Base-by-base conservation (phyloP, 768 basidiomycete genomes). In the Suillus luteus region DNA sequence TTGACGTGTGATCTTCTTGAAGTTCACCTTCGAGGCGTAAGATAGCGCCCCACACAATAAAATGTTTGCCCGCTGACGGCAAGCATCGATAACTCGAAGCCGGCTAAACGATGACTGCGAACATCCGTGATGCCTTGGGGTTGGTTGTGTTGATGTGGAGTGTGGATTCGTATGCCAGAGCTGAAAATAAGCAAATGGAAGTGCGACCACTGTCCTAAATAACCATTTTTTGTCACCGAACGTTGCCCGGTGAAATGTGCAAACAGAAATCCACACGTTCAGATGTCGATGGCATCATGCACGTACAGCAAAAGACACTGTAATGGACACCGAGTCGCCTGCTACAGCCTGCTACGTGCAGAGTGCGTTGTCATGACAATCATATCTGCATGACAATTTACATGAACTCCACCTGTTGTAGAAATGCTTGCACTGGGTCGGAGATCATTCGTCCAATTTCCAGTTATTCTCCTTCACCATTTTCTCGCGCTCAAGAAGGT, bases 401-500 rank as follows among this genome's bases (percentile, higher is more conserved):
- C 33, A 33, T 19, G 1, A 54, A 54, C 33, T 19, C 52, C 11
- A 54, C 31, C 31, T 54, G 6, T 12, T n/a, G 33, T n/a, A 54
- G 19, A n/a, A 31, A 27, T 58, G 38, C 17, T n/a, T 58, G 40
- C 57, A 58, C 9, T 10, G 24, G 27, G 17, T 41, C 40, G 5
- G 5, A 14, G 38, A 22, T 65, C 69, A 80, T 17, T 81, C 77
- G 68, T 89, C 86, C 63, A 92, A 70, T 48, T 74, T 83, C 92
- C 92, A 94, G 31, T 84, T 83, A 70, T 94, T 94, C 72, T 93
- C 91, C 71, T 93, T 94, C 57, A 91, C 79, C 14, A 93, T 75
- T 70, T 85, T 89, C 80, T 93, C 92, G 52, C 88, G 82, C 72
- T 94, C 92, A 38, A 94, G 79, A 10, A 94, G 79, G 71, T 90